phyloP scores from a whole-genome alignment of 495 filamentous ascomycete genomes.

The Cercophora samala region DNA sequence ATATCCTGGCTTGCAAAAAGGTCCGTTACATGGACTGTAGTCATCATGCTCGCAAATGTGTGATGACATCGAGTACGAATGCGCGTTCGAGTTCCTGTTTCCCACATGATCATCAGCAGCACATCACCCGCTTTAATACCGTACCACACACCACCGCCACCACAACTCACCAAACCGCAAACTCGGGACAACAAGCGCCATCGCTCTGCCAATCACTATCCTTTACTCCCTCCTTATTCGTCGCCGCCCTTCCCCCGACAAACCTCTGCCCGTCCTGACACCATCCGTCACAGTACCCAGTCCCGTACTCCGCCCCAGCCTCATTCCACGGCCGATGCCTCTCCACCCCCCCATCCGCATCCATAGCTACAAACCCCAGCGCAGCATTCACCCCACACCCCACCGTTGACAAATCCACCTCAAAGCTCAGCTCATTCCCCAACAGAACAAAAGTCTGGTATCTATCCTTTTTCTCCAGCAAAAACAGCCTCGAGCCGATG shows the following conservation, averaged over 20 bases:
- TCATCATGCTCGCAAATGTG: conserved; percentile 11
- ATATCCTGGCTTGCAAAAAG: conserved; percentile 34
- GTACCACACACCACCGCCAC: too few relatives aligned
- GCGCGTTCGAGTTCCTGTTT: conserved; percentile 31
- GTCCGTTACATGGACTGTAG: conserved; percentile 39
- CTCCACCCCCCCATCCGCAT: conserved; percentile 48
- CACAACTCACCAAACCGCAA: conserved; percentile 60
- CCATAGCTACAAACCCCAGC: conserved; percentile 54
- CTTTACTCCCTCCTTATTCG: conserved; percentile 24
- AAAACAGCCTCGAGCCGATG: conserved; percentile 49
- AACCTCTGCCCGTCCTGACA: conserved; percentile 45
- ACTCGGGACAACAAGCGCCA: conserved; percentile 65
- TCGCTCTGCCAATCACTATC: conserved; percentile 1
- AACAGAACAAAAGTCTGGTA: conserved; percentile 54
- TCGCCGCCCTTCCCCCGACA: conserved; percentile 47
- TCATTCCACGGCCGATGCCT: conserved; percentile 42
- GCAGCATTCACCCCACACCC: conserved; percentile 53
- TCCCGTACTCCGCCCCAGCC: conserved; percentile 56
- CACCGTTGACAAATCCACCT: conserved; percentile 49
- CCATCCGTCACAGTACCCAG: conserved; percentile 56
- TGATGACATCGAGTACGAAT: conserved; percentile 20
- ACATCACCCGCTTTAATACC: too few relatives aligned
- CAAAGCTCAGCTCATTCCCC: conserved; percentile 55
- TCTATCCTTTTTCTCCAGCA: conserved; percentile 44
- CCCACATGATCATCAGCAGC: conserved; percentile 29